Percentiles rank a stretch among this genome's conserved stretches.
These are phyloP conservation scores for Vigna nakashimae DNA, from an alignment of 306 rosid species.

Conservation along the genomic window DNA sequence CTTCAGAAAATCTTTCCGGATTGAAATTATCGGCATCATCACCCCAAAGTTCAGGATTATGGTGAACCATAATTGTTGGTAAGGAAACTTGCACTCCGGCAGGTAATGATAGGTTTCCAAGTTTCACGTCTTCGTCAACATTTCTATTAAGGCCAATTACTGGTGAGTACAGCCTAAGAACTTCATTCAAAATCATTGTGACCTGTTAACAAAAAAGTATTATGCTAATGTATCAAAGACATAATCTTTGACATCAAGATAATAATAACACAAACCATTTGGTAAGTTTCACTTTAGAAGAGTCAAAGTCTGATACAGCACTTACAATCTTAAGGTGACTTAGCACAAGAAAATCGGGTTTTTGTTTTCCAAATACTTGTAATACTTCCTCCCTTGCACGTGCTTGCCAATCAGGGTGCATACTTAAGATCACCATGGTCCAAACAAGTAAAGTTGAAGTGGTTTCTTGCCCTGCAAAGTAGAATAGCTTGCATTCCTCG, in stretches of 20 bases:
- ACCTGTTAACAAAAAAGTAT: conserved; percentile 42
- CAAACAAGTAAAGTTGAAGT: neutral
- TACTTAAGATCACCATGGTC: neutral
- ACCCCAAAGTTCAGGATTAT: conserved; percentile 58
- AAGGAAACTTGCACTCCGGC: conserved; percentile 48
- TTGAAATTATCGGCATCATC: conserved; percentile 56
- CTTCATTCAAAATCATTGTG: conserved; percentile 58
- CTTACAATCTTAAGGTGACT: conserved; percentile 37
- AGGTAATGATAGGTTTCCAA: conserved; percentile 40
- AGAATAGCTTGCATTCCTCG: conserved; percentile 6
- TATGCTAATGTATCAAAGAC: neutral
- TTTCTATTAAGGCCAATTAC: neutral
- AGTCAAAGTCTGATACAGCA: neutral
- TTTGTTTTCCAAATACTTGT: conserved; percentile 7
- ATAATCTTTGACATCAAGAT: neutral
- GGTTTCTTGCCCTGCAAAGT: neutral
- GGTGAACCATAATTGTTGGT: conserved; percentile 46
- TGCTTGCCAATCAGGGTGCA: neutral
- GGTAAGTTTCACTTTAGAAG: too few species aligned
- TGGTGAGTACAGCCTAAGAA: conserved; percentile 7
- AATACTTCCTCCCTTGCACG: conserved; percentile 2
- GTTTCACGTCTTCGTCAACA: neutral
- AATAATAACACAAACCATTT: too few species aligned
- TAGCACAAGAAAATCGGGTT: neutral
- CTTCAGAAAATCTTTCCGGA: conserved; percentile 60